Conservation (phyloP, 2,329 filamentous ascomycete genomes). For the Zasmidium angulare region DNA sequence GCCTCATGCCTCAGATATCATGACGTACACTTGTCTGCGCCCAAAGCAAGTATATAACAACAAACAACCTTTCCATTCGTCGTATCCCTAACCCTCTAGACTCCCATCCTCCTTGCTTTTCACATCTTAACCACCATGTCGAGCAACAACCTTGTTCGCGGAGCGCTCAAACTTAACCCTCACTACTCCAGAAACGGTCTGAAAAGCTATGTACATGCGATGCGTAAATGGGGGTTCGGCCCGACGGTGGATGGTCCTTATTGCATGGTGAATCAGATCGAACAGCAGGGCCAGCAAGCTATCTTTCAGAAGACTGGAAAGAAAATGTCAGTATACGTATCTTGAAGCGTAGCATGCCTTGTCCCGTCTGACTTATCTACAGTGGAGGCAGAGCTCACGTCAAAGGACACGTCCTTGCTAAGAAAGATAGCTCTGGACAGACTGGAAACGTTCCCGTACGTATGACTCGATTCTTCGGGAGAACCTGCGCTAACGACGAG, state of each 20-base stretch:
- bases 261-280: slow-evolving; percentile 49
- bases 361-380: not conserved
- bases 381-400: slow-evolving; percentile 50
- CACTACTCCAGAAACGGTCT: slow-evolving; percentile 30
- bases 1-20: not conserved
- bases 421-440: slow-evolving; percentile 33
- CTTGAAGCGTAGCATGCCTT: not conserved
- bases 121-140: slow-evolving; percentile 1
- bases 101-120: not conserved
- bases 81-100: too few relatives aligned
- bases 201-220: slow-evolving; percentile 32
- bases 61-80: too few relatives aligned
- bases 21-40: not conserved
- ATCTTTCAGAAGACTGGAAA: slow-evolving; percentile 40
- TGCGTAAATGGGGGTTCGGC: slow-evolving; percentile 49
- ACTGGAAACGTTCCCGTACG: slow-evolving; percentile 29
- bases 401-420: slow-evolving; percentile 50
- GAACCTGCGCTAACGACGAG: slow-evolving; percentile 43
- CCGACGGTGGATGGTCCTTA: slow-evolving; percentile 65
- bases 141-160: slow-evolving; percentile 20
- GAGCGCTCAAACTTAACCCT: slow-evolving; percentile 29
- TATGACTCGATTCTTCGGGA: slow-evolving; percentile 37
- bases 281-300: slow-evolving; percentile 47
- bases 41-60: not conserved
- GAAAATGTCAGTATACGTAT: slow-evolving; percentile 31